These are phyloP conservation scores for Geotrichum candidum DNA, from an alignment of 1,139 yeast species.

Conservation along the genomic window DNA sequence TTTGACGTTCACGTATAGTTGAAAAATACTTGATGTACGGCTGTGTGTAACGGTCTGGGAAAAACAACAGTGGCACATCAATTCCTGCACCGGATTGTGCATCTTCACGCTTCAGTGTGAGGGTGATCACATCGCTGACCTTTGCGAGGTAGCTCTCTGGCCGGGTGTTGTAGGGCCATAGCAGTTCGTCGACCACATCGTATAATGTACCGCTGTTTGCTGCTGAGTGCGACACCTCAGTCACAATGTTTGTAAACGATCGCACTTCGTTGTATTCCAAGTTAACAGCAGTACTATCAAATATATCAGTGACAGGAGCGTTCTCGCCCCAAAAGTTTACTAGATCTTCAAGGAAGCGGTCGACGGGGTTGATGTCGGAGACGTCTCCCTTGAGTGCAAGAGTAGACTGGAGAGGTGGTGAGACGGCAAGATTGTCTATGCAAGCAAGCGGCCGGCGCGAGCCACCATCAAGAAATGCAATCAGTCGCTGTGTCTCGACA, in stretches of 20 bases:
- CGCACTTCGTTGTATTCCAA: conserved; percentile 20
- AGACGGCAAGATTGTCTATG: conserved; percentile 32
- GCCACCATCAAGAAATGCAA: conserved; percentile 41
- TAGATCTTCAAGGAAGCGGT: conserved; percentile 20
- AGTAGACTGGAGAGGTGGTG: conserved; percentile 28
- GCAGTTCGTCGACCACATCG: conserved; percentile 28
- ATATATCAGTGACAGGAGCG: conserved; percentile 9
- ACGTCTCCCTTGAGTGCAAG: conserved; percentile 21
- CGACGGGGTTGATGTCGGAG: conserved; percentile 23
- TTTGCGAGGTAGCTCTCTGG: conserved; percentile 29
- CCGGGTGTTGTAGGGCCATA: conserved; percentile 23
- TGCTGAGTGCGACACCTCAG: conserved; percentile 24
- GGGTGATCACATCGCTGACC: conserved; percentile 39
- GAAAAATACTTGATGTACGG: conserved; percentile 23
- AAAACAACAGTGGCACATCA: conserved; percentile 36
- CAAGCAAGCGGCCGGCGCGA: conserved; percentile 41
- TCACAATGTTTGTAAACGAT: conserved; percentile 23
- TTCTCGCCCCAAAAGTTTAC: conserved; percentile 1
- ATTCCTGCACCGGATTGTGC: conserved; percentile 35
- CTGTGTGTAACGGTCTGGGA: conserved; percentile 43
- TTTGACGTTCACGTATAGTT: neutral
- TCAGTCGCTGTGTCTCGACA: conserved; percentile 40
- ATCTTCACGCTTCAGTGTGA: conserved; percentile 37
- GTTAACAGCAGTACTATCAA: conserved; percentile 21
- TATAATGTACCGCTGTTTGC: conserved; percentile 25